Evolutionary conservation across 139 green algal species (phyloP).

Genomic region (Haematococcus lacustris): DNA sequence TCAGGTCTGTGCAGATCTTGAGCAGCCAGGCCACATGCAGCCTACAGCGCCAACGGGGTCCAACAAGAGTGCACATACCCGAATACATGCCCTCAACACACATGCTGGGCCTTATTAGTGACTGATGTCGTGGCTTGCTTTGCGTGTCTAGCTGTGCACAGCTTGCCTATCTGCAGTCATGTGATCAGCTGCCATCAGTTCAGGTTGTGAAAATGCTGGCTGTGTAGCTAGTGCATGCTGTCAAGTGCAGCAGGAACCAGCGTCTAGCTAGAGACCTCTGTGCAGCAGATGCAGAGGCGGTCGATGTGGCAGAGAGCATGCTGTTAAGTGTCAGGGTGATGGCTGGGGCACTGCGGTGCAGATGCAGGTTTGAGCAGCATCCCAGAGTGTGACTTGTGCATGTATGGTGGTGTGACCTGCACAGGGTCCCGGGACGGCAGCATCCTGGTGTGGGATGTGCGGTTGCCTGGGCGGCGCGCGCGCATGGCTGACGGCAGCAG

Average conservation of each 20-base stretch:
- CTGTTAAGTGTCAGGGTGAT: neutral
- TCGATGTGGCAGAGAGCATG: neutral
- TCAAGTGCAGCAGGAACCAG: neutral
- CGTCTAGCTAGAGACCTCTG: neutral
- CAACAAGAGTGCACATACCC: neutral
- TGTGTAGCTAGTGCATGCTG: no score
- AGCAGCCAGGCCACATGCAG: neutral
- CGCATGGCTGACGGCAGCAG: neutral
- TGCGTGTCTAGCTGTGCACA: neutral
- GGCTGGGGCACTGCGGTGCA: neutral
- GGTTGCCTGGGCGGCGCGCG: neutral
- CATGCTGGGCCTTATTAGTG: neutral
- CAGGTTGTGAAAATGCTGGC: no score
- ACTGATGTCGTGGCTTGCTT: no score
- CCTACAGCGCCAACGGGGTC: neutral
- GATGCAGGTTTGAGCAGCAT: neutral
- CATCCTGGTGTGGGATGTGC: neutral
- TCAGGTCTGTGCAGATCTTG: slow-evolving; percentile 1
- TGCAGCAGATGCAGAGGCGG: neutral
- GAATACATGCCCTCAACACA: neutral
- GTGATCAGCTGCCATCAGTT: neutral
- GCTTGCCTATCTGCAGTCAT: neutral
- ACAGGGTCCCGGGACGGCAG: neutral
- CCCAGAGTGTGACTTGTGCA: neutral
- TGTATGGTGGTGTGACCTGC: neutral